Percentiles rank a stretch among this genome's conserved stretches.
Evolutionary conservation across 192 early-diverging fungal species (phyloP).

Genomic region (Pilobolus umbonatus): DNA sequence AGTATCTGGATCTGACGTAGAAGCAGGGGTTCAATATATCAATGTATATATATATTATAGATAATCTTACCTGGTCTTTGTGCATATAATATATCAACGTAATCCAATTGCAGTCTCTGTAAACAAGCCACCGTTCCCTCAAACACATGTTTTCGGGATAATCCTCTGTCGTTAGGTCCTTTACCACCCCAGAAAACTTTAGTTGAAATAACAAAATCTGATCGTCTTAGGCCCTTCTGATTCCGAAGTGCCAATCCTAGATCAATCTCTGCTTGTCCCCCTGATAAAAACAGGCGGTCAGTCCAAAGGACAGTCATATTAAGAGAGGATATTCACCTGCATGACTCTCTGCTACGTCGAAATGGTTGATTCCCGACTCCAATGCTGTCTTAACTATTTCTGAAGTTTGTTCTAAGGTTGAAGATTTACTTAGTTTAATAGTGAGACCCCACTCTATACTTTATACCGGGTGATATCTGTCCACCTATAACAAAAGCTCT

Average conservation of each 20-base stretch:
- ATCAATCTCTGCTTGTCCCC: constrained; percentile 68
- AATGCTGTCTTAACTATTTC: constrained; percentile 66
- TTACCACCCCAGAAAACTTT: constrained; percentile 74
- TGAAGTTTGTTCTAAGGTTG: constrained; percentile 47
- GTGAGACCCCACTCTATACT: not conserved
- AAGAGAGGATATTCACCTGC: constrained; percentile 17
- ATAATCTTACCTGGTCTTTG: constrained; percentile 70
- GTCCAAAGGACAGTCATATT: not conserved
- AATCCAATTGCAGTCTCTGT: constrained; percentile 65
- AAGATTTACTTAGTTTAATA: not conserved
- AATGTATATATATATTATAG: not conserved
- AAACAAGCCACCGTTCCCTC: constrained; percentile 72
- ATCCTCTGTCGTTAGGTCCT: constrained; percentile 74
- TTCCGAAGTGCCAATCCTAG: constrained; percentile 78
- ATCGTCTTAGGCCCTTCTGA: constrained; percentile 60
- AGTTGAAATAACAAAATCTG: constrained; percentile 72
- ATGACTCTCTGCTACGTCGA: constrained; percentile 63
- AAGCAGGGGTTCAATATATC: not conserved
- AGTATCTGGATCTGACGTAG: constrained; percentile 29
- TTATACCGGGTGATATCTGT: constrained; percentile 32
- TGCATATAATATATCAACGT: constrained; percentile 77
- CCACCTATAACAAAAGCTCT: constrained; percentile 13
- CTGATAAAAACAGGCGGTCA: not conserved
- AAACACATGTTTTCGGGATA: constrained; percentile 82
- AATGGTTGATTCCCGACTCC: constrained; percentile 76